phyloP scores from a whole-genome alignment of 2,329 filamentous ascomycete genomes.

The Arthrobotrys pseudoclavata region DNA sequence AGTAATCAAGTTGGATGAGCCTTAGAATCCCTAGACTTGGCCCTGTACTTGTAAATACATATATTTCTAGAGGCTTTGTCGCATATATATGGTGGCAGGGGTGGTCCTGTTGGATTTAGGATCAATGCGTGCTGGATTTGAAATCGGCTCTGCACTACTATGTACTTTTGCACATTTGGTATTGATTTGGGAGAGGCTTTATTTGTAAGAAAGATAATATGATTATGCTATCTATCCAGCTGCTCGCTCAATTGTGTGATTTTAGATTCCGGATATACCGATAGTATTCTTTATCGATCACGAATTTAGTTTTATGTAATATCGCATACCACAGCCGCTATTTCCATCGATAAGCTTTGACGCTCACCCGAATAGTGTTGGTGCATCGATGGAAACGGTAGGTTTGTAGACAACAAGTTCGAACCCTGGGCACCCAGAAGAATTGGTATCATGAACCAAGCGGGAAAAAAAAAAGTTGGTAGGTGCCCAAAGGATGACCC shows the following conservation, averaged over 20 bases:
- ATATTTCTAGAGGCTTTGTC: not conserved
- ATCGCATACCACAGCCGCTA: not conserved
- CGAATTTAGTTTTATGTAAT: slow-evolving; percentile 20
- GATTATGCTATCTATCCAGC: not conserved
- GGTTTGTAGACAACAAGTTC: slow-evolving; percentile 26
- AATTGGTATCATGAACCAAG: slow-evolving; percentile 23
- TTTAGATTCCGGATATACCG: not conserved
- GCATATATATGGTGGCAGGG: not conserved
- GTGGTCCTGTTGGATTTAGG: slow-evolving; percentile 8
- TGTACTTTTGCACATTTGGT: slow-evolving; percentile 1
- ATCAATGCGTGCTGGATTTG: slow-evolving; percentile 14
- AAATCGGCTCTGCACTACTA: slow-evolving; percentile 6
- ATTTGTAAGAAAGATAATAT: not conserved
- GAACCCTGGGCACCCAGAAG: slow-evolving; percentile 18
- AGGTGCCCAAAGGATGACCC: slow-evolving; percentile 29
- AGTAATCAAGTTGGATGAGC: too few species aligned
- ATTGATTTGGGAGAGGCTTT: not conserved
- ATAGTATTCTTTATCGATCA: not conserved
- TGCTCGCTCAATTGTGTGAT: not conserved
- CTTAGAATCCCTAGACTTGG: not conserved
- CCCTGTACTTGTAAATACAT: not conserved
- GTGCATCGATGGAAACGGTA: slow-evolving; percentile 34
- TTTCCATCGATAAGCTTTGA: slow-evolving; percentile 41
- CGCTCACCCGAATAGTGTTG: slow-evolving; percentile 26
- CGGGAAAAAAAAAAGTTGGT: slow-evolving; percentile 19